Conservation (phyloP, 2,329 filamentous ascomycete genomes). For the Diplocarpon rosae region DNA sequence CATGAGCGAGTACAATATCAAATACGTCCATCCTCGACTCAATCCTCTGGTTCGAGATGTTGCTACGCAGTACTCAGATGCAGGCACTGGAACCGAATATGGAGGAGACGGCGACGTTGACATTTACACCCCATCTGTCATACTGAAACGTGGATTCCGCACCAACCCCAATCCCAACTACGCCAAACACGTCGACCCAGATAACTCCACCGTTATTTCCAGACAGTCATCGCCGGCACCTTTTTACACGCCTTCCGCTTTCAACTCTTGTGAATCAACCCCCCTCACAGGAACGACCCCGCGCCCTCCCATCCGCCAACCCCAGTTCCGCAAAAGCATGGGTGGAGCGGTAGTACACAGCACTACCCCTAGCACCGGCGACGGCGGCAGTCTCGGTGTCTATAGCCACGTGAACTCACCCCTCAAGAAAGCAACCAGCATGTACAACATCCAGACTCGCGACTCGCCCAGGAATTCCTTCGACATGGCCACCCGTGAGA, state of each 20-base stretch:
- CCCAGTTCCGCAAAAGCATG: constrained; percentile 38
- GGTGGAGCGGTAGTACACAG: constrained; percentile 21
- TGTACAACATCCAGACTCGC: constrained; percentile 44
- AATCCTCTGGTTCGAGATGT: constrained; percentile 70
- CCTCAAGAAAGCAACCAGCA: constrained; percentile 61
- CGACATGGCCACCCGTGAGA: constrained; percentile 42
- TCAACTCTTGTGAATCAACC: constrained; percentile 28
- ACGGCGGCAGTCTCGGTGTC: constrained; percentile 71
- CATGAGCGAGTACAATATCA: constrained; percentile 88
- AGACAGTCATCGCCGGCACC: constrained; percentile 26
- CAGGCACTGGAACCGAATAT: constrained; percentile 17
- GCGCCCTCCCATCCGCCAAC: constrained; percentile 39
- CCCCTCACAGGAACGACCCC: constrained; percentile 28
- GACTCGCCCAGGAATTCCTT: constrained; percentile 46
- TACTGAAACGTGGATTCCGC: constrained; percentile 65
- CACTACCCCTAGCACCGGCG: constrained; percentile 42
- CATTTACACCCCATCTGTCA: constrained; percentile 47
- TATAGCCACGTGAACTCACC: constrained; percentile 74
- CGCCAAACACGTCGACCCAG: constrained; percentile 58
- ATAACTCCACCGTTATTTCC: constrained; percentile 33
- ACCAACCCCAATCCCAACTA: constrained; percentile 80
- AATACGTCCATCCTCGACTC: constrained; percentile 86
- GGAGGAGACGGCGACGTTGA: constrained; percentile 37
- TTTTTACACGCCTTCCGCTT: constrained; percentile 28
- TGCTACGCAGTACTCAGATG: constrained; percentile 59